phyloP scores from a whole-genome alignment of 2,329 filamentous ascomycete species.

The Beauveria asiatica region DNA sequence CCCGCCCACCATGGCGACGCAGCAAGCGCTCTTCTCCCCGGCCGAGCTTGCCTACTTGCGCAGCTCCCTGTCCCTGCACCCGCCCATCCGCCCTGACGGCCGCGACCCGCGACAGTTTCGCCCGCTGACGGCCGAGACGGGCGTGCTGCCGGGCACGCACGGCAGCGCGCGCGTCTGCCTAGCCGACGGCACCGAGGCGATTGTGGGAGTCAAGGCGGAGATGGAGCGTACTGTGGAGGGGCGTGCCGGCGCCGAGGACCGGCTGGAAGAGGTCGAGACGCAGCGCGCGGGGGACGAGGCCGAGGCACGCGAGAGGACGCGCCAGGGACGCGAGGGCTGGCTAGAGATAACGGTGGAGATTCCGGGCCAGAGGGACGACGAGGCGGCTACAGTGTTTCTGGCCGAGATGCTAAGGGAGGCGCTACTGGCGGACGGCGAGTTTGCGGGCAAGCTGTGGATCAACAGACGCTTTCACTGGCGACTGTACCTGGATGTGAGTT shows the following conservation, averaged over 20 bases:
- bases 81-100: constrained; percentile 84
- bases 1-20: constrained; percentile 47
- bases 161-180: constrained; percentile 92
- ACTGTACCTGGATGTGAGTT: constrained; percentile 80
- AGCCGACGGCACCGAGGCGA: constrained; percentile 88
- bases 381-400: constrained; percentile 79
- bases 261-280: constrained; percentile 23
- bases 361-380: constrained; percentile 82
- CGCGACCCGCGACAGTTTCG: constrained; percentile 80
- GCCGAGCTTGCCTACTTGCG: constrained; percentile 95
- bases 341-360: constrained; percentile 88
- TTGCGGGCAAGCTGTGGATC: constrained; percentile 69
- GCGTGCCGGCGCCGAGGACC: constrained; percentile 18
- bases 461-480: constrained; percentile 94
- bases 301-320: constrained; percentile 25
- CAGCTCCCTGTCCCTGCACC: constrained; percentile 69
- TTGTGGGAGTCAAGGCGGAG: constrained; percentile 93
- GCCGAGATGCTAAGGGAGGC: constrained; percentile 84
- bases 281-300: constrained; percentile 32
- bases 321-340: constrained; percentile 57
- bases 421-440: constrained; percentile 62
- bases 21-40: constrained; percentile 74
- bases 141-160: constrained; percentile 81
- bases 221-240: constrained; percentile 60
- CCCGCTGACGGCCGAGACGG: constrained; percentile 80